A percentile compares a stretch with the other conserved stretches of the same genome.
phyloP scores from a whole-genome alignment of 768 basidiomycete species.

The Suillus ampliporus region DNA sequence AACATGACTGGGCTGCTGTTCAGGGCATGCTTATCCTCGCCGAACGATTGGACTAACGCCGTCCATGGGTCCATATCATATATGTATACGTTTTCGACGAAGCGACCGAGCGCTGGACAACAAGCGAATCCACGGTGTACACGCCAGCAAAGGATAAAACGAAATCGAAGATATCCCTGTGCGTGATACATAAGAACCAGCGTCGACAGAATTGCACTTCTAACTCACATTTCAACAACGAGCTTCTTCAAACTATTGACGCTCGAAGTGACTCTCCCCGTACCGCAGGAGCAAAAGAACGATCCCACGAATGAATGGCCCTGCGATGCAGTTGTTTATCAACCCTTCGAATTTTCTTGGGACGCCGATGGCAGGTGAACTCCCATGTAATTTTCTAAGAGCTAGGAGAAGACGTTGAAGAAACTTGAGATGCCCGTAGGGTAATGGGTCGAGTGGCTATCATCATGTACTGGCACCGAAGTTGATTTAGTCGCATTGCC shows the following conservation, averaged over 20 bases:
- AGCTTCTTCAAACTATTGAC: not conserved
- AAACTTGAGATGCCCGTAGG: too few relatives aligned
- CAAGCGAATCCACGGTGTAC: not conserved
- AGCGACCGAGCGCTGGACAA: not conserved
- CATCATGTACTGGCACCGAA: not conserved
- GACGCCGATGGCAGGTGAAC: not conserved
- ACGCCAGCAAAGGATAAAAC: not conserved
- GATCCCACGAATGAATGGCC: not conserved
- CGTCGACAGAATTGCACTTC: too few relatives aligned
- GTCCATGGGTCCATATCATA: slow-evolving; percentile 1
- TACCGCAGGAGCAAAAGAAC: not conserved
- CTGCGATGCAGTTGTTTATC: not conserved
- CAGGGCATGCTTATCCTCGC: not conserved
- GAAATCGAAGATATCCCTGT: slow-evolving; percentile 8
- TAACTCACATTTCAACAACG: not conserved
- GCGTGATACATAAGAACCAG: too few relatives aligned
- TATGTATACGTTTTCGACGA: not conserved
- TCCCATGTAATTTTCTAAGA: not conserved
- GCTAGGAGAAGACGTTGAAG: not conserved
- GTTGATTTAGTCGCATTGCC: not conserved
- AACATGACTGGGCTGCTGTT: not conserved
- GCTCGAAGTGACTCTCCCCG: not conserved
- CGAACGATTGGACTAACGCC: not conserved
- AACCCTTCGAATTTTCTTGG: not conserved
- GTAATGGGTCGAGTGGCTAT: not conserved